Evolutionary conservation across 441 rosid genomes (phyloP), one percentile per base, ranked within the genome.

Genomic region (Populus trichocarpa): DNA sequence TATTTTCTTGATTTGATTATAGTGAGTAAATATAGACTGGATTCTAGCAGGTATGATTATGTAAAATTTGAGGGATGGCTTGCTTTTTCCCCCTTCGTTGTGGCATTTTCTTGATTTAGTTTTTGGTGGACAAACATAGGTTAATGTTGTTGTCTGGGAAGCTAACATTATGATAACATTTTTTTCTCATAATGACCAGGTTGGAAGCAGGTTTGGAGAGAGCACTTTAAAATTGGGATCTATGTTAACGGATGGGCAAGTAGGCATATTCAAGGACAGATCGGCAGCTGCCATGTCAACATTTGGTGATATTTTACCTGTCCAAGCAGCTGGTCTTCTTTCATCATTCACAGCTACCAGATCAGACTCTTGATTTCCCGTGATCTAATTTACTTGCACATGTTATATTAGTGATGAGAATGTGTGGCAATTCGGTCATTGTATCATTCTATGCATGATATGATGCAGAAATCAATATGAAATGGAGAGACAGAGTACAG

Each of bases 201-300:
- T 92, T 82, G 97, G 99, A 66, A 96, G 99, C 89, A 89, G 93
- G 87, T 92, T 96, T 81, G 98, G 99, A 30, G 98, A 94, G 88
- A 96, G 99, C 90, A 94, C 99, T 5, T 70, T 96, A 68, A 96
- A 96, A 81, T 82, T 92, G 88, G 98, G 99, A 75, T 90, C 97
- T 38, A 96, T 94, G 33, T 84, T 96, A 83, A 94, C 94, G 26
- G 98, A 96, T 79, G 97, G 99, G 77, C 99, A 96, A 84, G 99
- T 91, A 46, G 97, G 97, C 74, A 90, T 94, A 86, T 94, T 96
- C 90, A 96, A 94, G 86, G 99, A 96, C 82, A 88, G 95, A 89
- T 94, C 99, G 50, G 93, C 97, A 10, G 88, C 99, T 32, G 94
- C 98, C 74, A 93, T 96, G 94, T 96, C 98, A 26, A 89, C 98